A percentile compares a stretch with the other conserved stretches of the same genome.
phyloP scores from a whole-genome alignment of 352 stramenopile species.

The Pythium dissotocum region DNA sequence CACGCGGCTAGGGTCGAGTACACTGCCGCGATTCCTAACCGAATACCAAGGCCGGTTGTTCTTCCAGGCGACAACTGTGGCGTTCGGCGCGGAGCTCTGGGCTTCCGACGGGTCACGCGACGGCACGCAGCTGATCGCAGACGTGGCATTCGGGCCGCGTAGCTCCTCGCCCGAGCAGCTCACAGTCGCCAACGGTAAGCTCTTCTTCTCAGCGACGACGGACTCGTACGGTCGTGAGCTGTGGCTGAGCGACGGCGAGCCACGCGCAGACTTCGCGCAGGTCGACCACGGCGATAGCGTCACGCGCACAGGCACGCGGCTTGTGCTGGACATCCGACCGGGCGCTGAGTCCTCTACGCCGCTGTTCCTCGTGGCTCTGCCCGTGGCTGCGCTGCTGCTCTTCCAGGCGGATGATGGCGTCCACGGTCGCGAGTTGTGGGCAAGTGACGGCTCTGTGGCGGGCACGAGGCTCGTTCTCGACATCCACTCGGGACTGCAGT shows the following conservation, averaged over 20 bases:
- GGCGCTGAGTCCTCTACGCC: conserved; percentile 53
- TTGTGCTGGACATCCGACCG: conserved; percentile 66
- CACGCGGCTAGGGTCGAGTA: conserved; percentile 36
- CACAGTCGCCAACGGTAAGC: conserved; percentile 29
- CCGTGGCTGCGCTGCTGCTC: conserved; percentile 35
- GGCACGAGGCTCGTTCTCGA: conserved; percentile 67
- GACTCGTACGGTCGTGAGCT: conserved; percentile 46
- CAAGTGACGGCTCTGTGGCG: conserved; percentile 47
- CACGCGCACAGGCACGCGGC: conserved; percentile 29
- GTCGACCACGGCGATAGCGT: conserved; percentile 23
- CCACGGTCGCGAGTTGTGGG: conserved; percentile 83
- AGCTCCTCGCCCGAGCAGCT: conserved; percentile 46
- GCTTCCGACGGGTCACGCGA: conserved; percentile 53
- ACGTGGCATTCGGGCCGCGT: conserved; percentile 46
- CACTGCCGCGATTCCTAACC: conserved; percentile 39
- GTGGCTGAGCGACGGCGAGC: conserved; percentile 56
- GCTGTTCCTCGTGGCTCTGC: conserved; percentile 42
- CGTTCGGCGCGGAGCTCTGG: conserved; percentile 77
- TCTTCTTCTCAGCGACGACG: conserved; percentile 65
- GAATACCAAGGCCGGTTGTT: conserved; percentile 50
- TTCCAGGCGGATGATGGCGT: conserved; percentile 87
- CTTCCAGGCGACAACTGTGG: conserved; percentile 64
- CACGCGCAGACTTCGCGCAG: conserved; percentile 31
- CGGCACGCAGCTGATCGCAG: conserved; percentile 56
- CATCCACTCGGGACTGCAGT: conserved; percentile 41